These are phyloP conservation scores for Roridomyces roridus DNA, from an alignment of 768 basidiomycete species.

Conservation along the genomic window DNA sequence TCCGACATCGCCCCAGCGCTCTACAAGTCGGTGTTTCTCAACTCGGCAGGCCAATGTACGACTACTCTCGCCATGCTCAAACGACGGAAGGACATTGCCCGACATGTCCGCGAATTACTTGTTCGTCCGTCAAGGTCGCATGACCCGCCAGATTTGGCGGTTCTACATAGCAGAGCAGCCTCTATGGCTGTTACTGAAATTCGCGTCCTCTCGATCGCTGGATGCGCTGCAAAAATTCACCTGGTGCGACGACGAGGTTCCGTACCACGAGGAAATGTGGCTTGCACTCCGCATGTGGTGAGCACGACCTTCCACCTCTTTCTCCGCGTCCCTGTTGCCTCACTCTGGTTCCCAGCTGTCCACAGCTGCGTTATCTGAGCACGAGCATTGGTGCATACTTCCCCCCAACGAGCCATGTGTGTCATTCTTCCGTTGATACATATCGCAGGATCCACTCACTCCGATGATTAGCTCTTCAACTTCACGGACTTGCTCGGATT, in stretches of 20 bases:
- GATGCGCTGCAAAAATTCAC: slow-evolving; percentile 71
- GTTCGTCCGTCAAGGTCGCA: slow-evolving; percentile 46
- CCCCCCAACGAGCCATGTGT: slow-evolving; percentile 68
- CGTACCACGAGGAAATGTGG: slow-evolving; percentile 80
- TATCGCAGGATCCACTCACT: neutral
- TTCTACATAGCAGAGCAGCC: slow-evolving; percentile 42
- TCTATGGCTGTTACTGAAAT: slow-evolving; percentile 58
- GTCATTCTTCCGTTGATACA: slow-evolving; percentile 30
- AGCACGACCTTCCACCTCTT: slow-evolving; percentile 24
- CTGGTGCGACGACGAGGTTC: slow-evolving; percentile 77
- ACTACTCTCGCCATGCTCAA: slow-evolving; percentile 70
- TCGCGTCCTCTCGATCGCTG: slow-evolving; percentile 54
- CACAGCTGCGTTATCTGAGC: slow-evolving; percentile 65
- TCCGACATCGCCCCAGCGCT: slow-evolving; percentile 59
- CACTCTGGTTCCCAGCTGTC: slow-evolving; percentile 54
- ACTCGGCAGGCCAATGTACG: slow-evolving; percentile 63
- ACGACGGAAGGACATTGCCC: slow-evolving; percentile 58
- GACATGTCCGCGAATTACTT: slow-evolving; percentile 68
- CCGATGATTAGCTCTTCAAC: slow-evolving; percentile 61
- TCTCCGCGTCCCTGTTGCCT: neutral
- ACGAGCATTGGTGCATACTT: slow-evolving; percentile 67
- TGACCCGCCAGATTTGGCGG: slow-evolving; percentile 16
- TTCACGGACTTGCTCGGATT: slow-evolving; percentile 70
- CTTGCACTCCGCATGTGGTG: slow-evolving; percentile 72
- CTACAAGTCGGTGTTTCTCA: slow-evolving; percentile 63